Base-by-base conservation (phyloP, 768 basidiomycete genomes). In the Termitomyces sp. region DNA sequence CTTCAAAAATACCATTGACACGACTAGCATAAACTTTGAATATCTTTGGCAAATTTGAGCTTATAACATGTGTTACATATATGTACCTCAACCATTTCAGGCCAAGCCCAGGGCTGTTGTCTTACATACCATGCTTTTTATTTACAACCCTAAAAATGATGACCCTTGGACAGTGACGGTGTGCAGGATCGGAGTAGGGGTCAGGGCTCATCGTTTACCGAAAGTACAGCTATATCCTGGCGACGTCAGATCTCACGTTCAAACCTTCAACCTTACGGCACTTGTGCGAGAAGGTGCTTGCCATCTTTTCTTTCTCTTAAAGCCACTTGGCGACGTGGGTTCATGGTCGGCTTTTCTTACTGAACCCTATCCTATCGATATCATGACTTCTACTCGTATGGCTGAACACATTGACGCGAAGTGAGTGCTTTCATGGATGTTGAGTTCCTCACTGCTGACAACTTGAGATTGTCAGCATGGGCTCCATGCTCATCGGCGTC, bases 401-500 rank as follows among this genome's bases (percentile, higher is more conserved):
- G 46, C 53, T 15, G 54, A 52, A 41, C 48, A 53, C 22, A 36
- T 61, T 40, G 39, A 48, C 36, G 46, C 52, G 7, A 58, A 57
- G 61, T 62, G 46, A 45, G 60, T 58, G 15, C 50, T 33, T 18
- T 23, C n/a, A 18, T 13, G 16, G 12, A 50, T 7, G 3, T 27
- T 10, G 46, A 16, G n/a, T 22, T 36, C 4, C 16, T 39, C 10
- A 15, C 25, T 25, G 23, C 46, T 53, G 11, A 45, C 12, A 10
- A 16, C 9, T 22, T 39, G 33, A 5, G 33, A 11, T n/a, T 45
- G 15, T 22, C 29, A 64, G 63, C 49, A 59, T 64, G 55, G 63
- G 63, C 23, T 53, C 58, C 0, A 60, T 59, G 59, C 52, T 60
- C 35, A 50, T 61, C 33, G 61, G 63, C 36, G 52, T 57, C 51